phyloP scores from a whole-genome alignment of 345 rosid species.

The Rhizophora mangle region DNA sequence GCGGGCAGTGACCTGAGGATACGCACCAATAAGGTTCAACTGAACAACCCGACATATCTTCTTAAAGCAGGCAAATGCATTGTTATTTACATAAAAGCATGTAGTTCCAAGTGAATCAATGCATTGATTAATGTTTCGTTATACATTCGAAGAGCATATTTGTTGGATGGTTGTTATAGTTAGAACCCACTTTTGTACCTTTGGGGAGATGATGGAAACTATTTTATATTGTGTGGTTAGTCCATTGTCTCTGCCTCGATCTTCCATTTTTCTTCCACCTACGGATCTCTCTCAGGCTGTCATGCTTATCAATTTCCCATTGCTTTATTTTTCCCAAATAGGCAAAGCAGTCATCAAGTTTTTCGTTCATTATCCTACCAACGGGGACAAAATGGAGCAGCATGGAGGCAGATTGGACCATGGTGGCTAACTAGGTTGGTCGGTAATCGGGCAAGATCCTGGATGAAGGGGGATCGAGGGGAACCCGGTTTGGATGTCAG shows the following conservation, averaged over 20 bases:
- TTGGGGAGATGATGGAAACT: conserved; percentile 56
- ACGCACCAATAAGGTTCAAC: conserved; percentile 54
- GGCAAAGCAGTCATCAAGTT: conserved; percentile 60
- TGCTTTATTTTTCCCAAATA: conserved; percentile 42
- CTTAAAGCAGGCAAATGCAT: conserved; percentile 63
- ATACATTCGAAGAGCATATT: conserved; percentile 41
- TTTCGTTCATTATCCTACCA: conserved; percentile 34
- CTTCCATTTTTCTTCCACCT: conserved; percentile 48
- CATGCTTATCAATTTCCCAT: conserved; percentile 42
- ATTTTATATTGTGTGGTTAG: conserved; percentile 40
- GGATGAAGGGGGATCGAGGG: too few relatives aligned
- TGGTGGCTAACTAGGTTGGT: conserved; percentile 39
- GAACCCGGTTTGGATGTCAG: too few relatives aligned
- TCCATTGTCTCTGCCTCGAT: conserved; percentile 40
- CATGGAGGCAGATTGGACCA: conserved; percentile 20
- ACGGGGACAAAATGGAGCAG: conserved; percentile 42
- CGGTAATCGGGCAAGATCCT: background rate
- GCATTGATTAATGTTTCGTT: conserved; percentile 45
- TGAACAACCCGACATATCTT: conserved; percentile 89
- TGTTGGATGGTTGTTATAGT: conserved; percentile 70
- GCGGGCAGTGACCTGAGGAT: conserved; percentile 91
- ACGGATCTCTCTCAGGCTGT: conserved; percentile 34
- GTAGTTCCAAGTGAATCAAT: conserved; percentile 77
- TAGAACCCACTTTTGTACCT: conserved; percentile 47
- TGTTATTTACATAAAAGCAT: conserved; percentile 55